phyloP scores from a whole-genome alignment of 164 flowering plant species.

The Houttuynia cordata region DNA sequence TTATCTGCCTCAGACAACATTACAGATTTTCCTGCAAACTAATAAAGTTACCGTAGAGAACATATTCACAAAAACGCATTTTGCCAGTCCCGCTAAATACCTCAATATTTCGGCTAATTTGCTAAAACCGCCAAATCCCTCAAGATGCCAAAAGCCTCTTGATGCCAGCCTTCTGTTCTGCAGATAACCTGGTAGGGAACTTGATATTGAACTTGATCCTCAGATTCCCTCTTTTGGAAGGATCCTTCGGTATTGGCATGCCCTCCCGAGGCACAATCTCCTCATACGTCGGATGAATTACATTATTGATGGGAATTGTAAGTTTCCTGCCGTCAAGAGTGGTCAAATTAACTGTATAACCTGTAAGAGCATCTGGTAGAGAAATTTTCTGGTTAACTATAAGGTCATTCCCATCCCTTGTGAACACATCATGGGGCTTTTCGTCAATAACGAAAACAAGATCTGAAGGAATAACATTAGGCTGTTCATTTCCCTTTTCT shows the following conservation, averaged over 20 bases:
- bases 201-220: slow-evolving; percentile 63
- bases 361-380: slow-evolving; percentile 55
- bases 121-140: neutral
- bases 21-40: too few species aligned
- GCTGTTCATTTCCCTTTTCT: slow-evolving; percentile 45
- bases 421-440: slow-evolving; percentile 63
- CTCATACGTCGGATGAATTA: slow-evolving; percentile 49
- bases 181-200: slow-evolving; percentile 45
- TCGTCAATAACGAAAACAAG: slow-evolving; percentile 69
- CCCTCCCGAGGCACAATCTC: slow-evolving; percentile 65
- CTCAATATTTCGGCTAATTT: too few species aligned
- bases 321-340: slow-evolving; percentile 65
- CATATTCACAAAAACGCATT: too few species aligned
- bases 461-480: slow-evolving; percentile 39
- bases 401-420: slow-evolving; percentile 68
- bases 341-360: slow-evolving; percentile 43
- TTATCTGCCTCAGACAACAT: too few species aligned
- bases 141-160: slow-evolving; percentile 31
- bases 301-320: slow-evolving; percentile 41
- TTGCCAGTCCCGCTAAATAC: too few species aligned
- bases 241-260: slow-evolving; percentile 75
- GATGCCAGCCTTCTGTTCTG: slow-evolving; percentile 61
- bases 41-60: too few species aligned
- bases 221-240: slow-evolving; percentile 51
- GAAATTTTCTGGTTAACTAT: slow-evolving; percentile 42